phyloP scores from a whole-genome alignment of 352 stramenopile genomes.

The Globisporangium spiculum region DNA sequence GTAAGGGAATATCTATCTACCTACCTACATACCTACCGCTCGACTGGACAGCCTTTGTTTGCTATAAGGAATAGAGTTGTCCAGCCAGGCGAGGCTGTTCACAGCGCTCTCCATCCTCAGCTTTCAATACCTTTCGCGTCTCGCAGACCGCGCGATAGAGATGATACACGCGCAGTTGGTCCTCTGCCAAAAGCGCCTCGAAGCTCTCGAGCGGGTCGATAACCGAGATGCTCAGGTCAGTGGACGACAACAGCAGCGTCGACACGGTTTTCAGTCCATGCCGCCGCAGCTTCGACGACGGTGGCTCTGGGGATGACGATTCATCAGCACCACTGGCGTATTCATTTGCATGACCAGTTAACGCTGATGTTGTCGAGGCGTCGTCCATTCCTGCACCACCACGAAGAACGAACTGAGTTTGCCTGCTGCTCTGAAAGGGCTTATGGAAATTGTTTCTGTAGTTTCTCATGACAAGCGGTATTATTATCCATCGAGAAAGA shows the following conservation, averaged over 20 bases:
- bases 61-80: background rate
- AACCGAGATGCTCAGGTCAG: background rate
- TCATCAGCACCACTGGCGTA: background rate
- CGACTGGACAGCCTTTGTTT: background rate
- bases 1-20: background rate
- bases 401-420: background rate
- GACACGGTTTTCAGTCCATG: background rate
- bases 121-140: slow-evolving; percentile 13
- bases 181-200: background rate
- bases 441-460: background rate
- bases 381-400: background rate
- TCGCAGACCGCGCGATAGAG: slow-evolving; percentile 8
- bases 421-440: background rate
- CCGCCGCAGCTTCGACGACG: background rate
- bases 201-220: slow-evolving; percentile 10
- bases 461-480: background rate
- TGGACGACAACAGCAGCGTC: background rate
- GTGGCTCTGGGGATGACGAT: background rate
- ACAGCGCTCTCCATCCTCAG: background rate
- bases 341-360: background rate
- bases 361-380: background rate
- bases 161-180: slow-evolving; percentile 17
- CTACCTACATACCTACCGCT: background rate
- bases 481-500: background rate
- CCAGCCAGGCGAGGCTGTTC: background rate